Conservation (phyloP, 176 grass and related monocot species). For the Pontederia crassipes region DNA sequence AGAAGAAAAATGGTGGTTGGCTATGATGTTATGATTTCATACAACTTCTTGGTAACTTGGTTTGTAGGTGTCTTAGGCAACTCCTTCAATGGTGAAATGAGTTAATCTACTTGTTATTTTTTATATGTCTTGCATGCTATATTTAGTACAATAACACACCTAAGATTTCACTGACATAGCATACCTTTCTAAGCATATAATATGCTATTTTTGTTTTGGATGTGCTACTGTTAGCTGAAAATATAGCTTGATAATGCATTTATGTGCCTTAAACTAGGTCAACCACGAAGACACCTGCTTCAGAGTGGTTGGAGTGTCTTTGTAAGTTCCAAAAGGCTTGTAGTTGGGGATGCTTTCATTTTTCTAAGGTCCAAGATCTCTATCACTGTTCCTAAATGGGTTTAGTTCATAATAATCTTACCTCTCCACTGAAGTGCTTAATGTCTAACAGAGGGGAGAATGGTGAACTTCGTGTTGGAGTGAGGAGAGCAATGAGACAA, state of each 20-base stretch:
- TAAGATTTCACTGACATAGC: too few species aligned
- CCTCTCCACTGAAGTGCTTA: background rate
- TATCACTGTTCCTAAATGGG: background rate
- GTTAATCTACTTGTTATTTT: too few species aligned
- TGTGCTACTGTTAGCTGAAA: background rate
- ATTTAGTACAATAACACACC: too few species aligned
- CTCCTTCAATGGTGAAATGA: too few species aligned
- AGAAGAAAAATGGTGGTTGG: background rate
- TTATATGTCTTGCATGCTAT: too few species aligned
- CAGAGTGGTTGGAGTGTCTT: constrained; percentile 91
- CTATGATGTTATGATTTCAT: background rate
- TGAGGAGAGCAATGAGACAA: constrained; percentile 58
- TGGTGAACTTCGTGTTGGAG: constrained; percentile 66
- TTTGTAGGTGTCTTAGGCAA: too few species aligned
- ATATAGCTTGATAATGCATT: background rate
- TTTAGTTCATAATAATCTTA: too few species aligned
- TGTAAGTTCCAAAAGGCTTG: constrained; percentile 78
- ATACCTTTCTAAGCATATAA: too few species aligned
- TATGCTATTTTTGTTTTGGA: background rate
- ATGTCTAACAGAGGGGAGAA: constrained; percentile 44
- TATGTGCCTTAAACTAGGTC: constrained; percentile 25
- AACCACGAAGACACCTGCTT: constrained; percentile 79
- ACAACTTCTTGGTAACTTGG: background rate
- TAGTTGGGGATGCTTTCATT: constrained; percentile 82
- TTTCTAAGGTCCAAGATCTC: constrained; percentile 51